Conservation (phyloP, 345 rosid genomes). For the Moricandia moricandioides region DNA sequence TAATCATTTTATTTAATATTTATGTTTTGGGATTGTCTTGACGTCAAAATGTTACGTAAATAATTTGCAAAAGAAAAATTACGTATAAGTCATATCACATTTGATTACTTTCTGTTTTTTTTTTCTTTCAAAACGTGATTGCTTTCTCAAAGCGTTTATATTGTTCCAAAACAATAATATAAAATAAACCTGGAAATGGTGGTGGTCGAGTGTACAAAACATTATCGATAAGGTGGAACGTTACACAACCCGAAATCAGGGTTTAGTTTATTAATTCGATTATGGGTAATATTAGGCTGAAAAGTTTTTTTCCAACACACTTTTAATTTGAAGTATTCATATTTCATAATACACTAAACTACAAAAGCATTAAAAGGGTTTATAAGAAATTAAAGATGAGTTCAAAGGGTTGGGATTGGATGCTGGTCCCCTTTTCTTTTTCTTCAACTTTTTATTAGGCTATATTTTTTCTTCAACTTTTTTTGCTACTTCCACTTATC, state of each 20-base stretch:
- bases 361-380: conserved; percentile 23
- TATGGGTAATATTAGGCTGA: conserved; percentile 17
- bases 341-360: conserved; percentile 17
- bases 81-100: conserved; percentile 18
- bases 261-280: conserved; percentile 18
- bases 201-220: conserved; percentile 37
- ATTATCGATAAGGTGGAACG: conserved; percentile 40
- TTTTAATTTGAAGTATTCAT: conserved; percentile 6
- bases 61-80: not conserved
- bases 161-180: not conserved
- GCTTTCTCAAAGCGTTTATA: conserved; percentile 2
- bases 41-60: conserved; percentile 14
- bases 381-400: conserved; percentile 28
- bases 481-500: conserved; percentile 31
- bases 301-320: not conserved
- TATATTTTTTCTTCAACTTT: not conserved
- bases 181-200: conserved; percentile 17
- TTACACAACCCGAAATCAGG: conserved; percentile 31
- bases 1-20: not conserved
- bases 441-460: conserved; percentile 16
- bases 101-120: not conserved
- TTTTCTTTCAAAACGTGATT: not conserved
- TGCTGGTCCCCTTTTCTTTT: conserved; percentile 36
- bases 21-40: not conserved
- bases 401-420: conserved; percentile 37